Evolutionary conservation across 2,329 filamentous ascomycete genomes (phyloP).

Genomic region (Trichophyton benhamiae): DNA sequence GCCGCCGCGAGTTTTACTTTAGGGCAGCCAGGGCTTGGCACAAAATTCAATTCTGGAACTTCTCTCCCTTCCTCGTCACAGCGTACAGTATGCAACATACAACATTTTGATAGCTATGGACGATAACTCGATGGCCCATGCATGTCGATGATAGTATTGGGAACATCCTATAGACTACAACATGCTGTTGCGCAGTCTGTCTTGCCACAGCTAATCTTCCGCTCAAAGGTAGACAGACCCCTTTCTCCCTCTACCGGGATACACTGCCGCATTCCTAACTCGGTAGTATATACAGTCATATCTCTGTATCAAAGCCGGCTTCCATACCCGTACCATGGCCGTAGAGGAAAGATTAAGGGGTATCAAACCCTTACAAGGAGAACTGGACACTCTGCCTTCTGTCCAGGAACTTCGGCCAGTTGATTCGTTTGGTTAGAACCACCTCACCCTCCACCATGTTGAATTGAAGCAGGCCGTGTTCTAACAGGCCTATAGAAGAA

Average conservation of each 20-base stretch:
- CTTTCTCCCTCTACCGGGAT: background rate
- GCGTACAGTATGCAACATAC: background rate
- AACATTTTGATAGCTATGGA: background rate
- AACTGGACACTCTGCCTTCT: constrained; percentile 31
- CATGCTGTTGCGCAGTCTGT: background rate
- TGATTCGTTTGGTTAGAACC: constrained; percentile 30
- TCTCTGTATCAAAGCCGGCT: background rate
- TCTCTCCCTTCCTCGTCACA: no score
- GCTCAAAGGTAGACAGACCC: background rate
- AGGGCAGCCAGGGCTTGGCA: background rate
- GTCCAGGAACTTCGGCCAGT: constrained; percentile 32
- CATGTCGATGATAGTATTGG: background rate
- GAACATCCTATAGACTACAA: background rate
- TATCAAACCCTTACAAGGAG: constrained; percentile 23
- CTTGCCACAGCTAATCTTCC: background rate
- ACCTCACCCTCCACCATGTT: background rate
- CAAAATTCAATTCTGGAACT: background rate
- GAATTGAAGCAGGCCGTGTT: background rate
- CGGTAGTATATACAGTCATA: background rate
- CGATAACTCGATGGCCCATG: no score
- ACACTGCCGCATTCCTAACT: background rate
- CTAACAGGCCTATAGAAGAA: constrained; percentile 23
- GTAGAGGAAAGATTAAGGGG: constrained; percentile 12
- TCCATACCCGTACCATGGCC: background rate
- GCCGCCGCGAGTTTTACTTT: background rate